Conservation (phyloP, 768 basidiomycete species). For the Boletus eberwhitei region DNA sequence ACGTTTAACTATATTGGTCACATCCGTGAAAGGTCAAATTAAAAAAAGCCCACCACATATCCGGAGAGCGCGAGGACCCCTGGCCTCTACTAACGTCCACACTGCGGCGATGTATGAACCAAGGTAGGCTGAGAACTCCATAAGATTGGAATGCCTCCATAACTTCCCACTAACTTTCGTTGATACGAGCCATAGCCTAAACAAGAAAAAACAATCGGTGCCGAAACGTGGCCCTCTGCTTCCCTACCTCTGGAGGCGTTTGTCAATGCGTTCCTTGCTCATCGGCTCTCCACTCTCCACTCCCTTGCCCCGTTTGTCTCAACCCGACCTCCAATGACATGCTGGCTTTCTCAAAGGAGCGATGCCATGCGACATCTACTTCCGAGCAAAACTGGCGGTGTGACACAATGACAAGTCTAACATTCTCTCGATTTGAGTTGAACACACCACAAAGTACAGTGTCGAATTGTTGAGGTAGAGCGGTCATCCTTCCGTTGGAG, state of each 20-base stretch:
- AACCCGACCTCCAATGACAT: conserved; percentile 1
- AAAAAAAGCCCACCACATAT: too few species aligned
- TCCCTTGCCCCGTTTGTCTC: neutral
- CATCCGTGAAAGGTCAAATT: neutral
- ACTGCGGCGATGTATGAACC: neutral
- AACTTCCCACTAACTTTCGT: neutral
- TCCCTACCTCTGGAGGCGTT: neutral
- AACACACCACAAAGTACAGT: neutral
- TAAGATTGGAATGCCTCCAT: neutral
- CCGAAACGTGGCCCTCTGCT: neutral
- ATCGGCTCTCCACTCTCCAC: neutral
- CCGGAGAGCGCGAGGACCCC: neutral
- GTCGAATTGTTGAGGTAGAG: neutral
- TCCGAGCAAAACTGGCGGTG: neutral
- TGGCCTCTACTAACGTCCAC: neutral
- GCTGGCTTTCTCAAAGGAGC: neutral
- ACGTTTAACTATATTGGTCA: neutral
- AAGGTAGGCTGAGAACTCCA: neutral
- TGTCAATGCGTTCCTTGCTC: neutral
- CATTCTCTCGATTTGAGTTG: neutral
- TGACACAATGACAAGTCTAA: neutral
- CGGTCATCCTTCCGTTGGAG: neutral
- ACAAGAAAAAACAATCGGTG: too few species aligned
- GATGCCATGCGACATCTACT: neutral
- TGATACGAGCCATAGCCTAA: neutral